Percentiles rank a stretch among this genome's conserved stretches.
Evolutionary conservation across 108 stramenopile genomes (phyloP).

Genomic region (Pseudonitzschia pungens): DNA sequence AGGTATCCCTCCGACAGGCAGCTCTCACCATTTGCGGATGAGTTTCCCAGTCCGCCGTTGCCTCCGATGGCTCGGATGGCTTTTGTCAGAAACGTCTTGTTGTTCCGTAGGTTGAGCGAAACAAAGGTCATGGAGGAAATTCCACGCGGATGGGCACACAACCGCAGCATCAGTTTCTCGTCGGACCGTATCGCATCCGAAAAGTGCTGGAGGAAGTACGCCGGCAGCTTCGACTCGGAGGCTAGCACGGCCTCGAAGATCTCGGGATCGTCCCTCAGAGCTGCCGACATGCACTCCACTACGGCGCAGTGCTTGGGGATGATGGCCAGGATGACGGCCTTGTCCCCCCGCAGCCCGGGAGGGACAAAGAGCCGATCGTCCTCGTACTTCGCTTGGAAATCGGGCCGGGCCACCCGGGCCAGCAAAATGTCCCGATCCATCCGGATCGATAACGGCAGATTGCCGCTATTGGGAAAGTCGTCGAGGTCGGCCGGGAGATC

Average conservation of each 20-base stretch:
- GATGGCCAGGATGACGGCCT: constrained; percentile 28
- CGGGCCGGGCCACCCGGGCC: constrained; percentile 19
- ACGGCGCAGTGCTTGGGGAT: constrained; percentile 10
- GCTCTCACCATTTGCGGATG: too few species aligned
- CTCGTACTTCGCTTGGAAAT: constrained; percentile 19
- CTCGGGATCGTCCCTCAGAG: constrained; percentile 29
- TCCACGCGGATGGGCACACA: constrained; percentile 17
- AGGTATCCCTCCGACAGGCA: too few species aligned
- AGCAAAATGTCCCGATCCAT: constrained; percentile 31
- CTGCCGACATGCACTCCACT: constrained; percentile 21
- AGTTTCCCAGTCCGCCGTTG: not conserved
- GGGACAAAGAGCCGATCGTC: constrained; percentile 30
- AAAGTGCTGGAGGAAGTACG: constrained; percentile 32
- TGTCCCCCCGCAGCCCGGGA: constrained; percentile 24
- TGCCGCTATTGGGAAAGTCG: constrained; percentile 24
- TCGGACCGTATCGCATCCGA: constrained; percentile 26
- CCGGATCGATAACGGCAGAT: constrained; percentile 21
- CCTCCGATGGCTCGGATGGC: not conserved
- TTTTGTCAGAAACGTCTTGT: constrained; percentile 23
- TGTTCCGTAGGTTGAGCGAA: constrained; percentile 16
- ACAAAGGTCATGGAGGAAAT: constrained; percentile 12
- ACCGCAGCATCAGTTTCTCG: constrained; percentile 11
- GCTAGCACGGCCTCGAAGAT: constrained; percentile 16
- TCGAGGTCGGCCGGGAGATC: constrained; percentile 22
- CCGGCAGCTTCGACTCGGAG: constrained; percentile 3